Conservation (phyloP, 768 basidiomycete genomes). For the Kwoniella newhampshirensis region DNA sequence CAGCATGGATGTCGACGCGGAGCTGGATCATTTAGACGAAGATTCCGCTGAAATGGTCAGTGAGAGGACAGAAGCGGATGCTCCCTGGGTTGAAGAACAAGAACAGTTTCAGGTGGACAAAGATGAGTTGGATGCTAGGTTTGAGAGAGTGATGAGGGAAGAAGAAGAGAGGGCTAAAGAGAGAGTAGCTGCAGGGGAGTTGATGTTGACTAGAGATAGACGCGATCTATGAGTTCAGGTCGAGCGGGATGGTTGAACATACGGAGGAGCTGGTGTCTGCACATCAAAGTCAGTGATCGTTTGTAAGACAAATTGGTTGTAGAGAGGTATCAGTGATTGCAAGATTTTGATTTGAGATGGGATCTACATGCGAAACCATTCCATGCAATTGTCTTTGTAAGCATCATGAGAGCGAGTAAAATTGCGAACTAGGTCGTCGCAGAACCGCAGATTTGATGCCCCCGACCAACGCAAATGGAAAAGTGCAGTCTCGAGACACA, state of each 20-base stretch:
- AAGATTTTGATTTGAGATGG: too few relatives aligned
- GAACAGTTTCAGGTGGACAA: not conserved
- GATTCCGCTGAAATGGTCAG: not conserved
- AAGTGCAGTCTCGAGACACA: too few relatives aligned
- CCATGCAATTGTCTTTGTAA: too few relatives aligned
- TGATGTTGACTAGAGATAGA: slow-evolving; percentile 12
- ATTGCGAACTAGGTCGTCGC: too few relatives aligned
- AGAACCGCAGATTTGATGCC: too few relatives aligned
- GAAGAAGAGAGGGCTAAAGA: slow-evolving; percentile 12
- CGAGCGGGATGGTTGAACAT: not conserved
- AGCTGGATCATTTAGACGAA: not conserved
- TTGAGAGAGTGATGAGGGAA: slow-evolving; percentile 11
- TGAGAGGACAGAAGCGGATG: not conserved
- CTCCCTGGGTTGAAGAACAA: not conserved
- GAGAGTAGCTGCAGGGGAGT: slow-evolving; percentile 7
- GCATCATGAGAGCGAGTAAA: too few relatives aligned
- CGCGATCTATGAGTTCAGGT: slow-evolving; percentile 10
- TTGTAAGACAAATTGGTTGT: too few relatives aligned
- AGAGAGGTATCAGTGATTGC: too few relatives aligned
- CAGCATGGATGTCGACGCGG: slow-evolving; percentile 3
- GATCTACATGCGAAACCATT: too few relatives aligned
- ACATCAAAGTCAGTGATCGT: too few relatives aligned
- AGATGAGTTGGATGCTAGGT: slow-evolving; percentile 11
- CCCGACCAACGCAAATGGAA: too few relatives aligned
- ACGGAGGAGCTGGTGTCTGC: not conserved